A percentile compares a stretch with the other conserved stretches of the same genome.
These are phyloP conservation scores for Quillaja saponaria DNA, from an alignment of 306 rosid genomes.

Conservation along the genomic window DNA sequence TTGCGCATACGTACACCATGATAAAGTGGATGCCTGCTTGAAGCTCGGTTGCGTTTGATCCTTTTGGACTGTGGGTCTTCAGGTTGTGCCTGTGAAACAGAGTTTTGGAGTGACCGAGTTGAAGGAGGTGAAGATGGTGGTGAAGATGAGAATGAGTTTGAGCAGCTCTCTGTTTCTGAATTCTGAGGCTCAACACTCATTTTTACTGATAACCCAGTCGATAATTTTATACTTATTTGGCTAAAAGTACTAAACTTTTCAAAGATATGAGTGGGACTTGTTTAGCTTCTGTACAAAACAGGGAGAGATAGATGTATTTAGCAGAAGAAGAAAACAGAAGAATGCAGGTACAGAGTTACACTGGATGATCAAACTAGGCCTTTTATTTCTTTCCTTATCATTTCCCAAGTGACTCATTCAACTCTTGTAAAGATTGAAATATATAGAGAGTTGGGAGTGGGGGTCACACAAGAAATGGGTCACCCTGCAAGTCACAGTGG, in stretches of 20 bases:
- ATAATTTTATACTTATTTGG: background rate
- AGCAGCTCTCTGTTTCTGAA: slow-evolving; percentile 44
- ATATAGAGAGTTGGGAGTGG: background rate
- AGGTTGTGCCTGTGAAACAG: background rate
- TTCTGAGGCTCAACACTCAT: slow-evolving; percentile 39
- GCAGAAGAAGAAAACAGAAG: background rate
- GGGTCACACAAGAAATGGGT: slow-evolving; percentile 43
- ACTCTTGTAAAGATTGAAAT: slow-evolving; percentile 47
- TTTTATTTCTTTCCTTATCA: slow-evolving; percentile 31
- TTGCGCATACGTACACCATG: slow-evolving; percentile 88
- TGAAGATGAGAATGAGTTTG: slow-evolving; percentile 38
- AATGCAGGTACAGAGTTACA: slow-evolving; percentile 23
- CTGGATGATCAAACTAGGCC: slow-evolving; percentile 14
- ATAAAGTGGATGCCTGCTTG: slow-evolving; percentile 62
- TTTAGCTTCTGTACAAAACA: background rate
- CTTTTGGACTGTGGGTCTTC: slow-evolving; percentile 22
- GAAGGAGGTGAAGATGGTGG: slow-evolving; percentile 28
- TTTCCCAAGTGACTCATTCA: slow-evolving; percentile 40
- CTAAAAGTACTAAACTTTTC: background rate
- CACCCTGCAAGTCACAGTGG: slow-evolving; percentile 31
- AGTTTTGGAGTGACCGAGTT: background rate
- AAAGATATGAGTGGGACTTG: background rate
- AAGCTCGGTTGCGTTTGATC: slow-evolving; percentile 52
- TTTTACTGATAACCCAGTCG: background rate
- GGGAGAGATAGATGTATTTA: background rate